Evolutionary conservation across 2,329 filamentous ascomycete genomes (phyloP).

Genomic region (Claviceps sp.): DNA sequence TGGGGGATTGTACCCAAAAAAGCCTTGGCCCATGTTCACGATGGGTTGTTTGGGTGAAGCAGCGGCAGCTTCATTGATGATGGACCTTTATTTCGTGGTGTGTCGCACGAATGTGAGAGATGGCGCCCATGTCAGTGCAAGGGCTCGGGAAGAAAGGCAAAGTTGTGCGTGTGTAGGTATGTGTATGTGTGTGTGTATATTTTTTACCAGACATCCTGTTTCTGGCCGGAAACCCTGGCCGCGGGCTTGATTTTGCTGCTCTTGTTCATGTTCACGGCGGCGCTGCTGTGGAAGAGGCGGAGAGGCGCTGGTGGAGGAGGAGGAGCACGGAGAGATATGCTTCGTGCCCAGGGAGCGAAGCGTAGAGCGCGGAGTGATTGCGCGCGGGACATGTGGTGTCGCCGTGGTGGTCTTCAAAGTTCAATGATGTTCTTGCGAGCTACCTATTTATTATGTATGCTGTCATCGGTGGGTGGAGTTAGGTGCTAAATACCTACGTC

Average conservation of each 20-base stretch:
- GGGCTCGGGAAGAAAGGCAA: no score
- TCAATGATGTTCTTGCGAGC: neutral
- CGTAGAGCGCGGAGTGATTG: neutral
- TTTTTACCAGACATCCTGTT: slow-evolving; percentile 40
- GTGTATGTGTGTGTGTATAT: no score
- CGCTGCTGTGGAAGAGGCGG: slow-evolving; percentile 11
- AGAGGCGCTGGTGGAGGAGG: neutral
- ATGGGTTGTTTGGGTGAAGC: slow-evolving; percentile 50
- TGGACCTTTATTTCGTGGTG: slow-evolving; percentile 31
- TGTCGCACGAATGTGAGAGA: no score
- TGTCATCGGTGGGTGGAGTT: no score
- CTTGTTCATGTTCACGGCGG: slow-evolving; percentile 22
- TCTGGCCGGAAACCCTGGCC: slow-evolving; percentile 33
- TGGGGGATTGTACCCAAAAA: slow-evolving; percentile 89
- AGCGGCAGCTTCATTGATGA: slow-evolving; percentile 52
- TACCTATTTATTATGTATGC: no score
- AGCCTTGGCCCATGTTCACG: slow-evolving; percentile 53
- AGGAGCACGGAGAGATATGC: no score
- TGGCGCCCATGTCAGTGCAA: neutral
- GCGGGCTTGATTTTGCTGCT: slow-evolving; percentile 36
- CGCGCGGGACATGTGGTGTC: neutral
- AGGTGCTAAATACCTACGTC: no score
- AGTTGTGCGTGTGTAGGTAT: no score
- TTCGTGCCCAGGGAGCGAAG: neutral
- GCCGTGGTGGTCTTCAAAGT: neutral